Percentiles rank a stretch among this genome's conserved stretches.
Conservation (phyloP, 2,329 filamentous ascomycete genomes). For the Capronia coronata region DNA sequence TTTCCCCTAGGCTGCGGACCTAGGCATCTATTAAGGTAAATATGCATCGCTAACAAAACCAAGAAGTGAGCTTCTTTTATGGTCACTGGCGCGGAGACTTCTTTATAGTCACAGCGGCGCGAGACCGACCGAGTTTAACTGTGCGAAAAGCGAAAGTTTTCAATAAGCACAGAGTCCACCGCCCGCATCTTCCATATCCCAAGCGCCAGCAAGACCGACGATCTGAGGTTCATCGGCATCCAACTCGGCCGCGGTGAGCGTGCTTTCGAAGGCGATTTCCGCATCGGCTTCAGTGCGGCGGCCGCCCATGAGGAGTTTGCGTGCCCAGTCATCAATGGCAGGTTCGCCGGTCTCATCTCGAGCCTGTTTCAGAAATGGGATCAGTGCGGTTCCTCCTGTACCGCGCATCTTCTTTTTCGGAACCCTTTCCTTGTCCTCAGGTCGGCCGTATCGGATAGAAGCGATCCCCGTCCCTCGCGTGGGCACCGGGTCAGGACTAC, state of each 20-base stretch:
- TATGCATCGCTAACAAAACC: neutral
- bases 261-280: conserved; percentile 36
- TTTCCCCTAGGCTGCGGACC: too few species aligned
- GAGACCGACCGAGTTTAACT: neutral
- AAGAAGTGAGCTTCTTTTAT: too few species aligned
- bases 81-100: too few species aligned
- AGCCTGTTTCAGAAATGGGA: conserved; percentile 94
- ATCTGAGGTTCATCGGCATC: conserved; percentile 50
- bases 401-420: conserved; percentile 61
- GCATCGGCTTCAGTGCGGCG: conserved; percentile 41
- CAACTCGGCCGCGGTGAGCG: conserved; percentile 31
- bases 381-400: conserved; percentile 87
- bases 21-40: too few species aligned
- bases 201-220: conserved; percentile 72
- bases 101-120: neutral
- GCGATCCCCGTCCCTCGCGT: conserved; percentile 24
- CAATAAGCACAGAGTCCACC: conserved; percentile 55
- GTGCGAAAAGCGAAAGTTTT: conserved; percentile 5
- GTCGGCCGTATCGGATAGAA: conserved; percentile 34
- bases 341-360: conserved; percentile 93
- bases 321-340: conserved; percentile 64
- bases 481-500: conserved; percentile 33
- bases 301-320: conserved; percentile 51
- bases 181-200: conserved; percentile 81
- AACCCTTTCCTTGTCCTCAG: conserved; percentile 15